Base-by-base conservation (phyloP, 2,329 filamentous ascomycete species). In the Nigrospora sphaerica region DNA sequence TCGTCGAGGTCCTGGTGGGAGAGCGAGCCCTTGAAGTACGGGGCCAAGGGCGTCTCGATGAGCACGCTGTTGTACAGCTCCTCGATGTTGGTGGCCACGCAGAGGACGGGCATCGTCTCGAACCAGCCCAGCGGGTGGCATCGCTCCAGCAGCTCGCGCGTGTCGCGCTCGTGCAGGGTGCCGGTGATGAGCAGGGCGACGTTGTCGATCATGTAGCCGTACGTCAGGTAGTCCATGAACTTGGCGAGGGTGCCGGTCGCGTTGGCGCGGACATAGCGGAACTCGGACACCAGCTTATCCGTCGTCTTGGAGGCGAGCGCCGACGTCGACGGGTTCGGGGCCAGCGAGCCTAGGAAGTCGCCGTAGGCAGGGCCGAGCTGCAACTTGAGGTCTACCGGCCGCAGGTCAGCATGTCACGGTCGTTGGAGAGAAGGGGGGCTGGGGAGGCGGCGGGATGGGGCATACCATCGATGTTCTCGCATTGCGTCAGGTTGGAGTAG, bases 171-270 rank as follows among this genome's bases (percentile, higher is more conserved):
- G 70, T 98, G 93, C 31, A 98, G 80, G 12, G 93, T 98, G 52
- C 93, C 93, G 18, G 93, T 98, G 68, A 98, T 98, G 61, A 98
- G 82, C 36, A 98, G 84, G 35, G 95, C 93, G 45, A 98, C 90
- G 61, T 98, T 98, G 72, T 98, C 93, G 69, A 98, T 98, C 93
- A 98, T 98, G 77, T 98, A 98, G 52, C 91, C 92, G 66, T 98
- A 98, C 1, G 93, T 98, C 51, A 98, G 75, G 69, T 95, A 98
- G 68, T 97, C 90, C 81, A 98, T 90, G 68, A 98, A 98, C 64
- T 88, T 90, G 52, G 91, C 85, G 34, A 96, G 81, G 1, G 90
- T 88, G 14, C 93, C 93, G 2, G 88, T 88, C 28, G 92, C 88
- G 63, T 98, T 95, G 52, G 91, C 90, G 57, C 95, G 88, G 39